Evolutionary conservation across 331 rosid species (phyloP), one percentile per base, ranked within the genome.

Genomic region (Quercus phellos): DNA sequence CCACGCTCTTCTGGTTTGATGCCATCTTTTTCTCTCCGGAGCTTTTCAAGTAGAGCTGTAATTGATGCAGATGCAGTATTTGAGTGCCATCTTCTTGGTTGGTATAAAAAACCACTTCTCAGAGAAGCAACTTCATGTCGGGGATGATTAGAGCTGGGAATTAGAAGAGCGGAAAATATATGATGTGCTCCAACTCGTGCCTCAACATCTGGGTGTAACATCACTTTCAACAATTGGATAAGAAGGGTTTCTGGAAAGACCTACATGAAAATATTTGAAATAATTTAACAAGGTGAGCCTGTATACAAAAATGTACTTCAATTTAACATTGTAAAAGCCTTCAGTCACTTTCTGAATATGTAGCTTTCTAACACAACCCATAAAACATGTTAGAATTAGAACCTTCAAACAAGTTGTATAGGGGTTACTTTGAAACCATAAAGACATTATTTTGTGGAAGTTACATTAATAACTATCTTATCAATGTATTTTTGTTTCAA

Each of bases 131-230:
- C 84, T 76, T 86, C 97, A 32, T 81, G 88, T 12, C 38, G 76
- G 19, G 88, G 85, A 38, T 80, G 84, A 84, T 74, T 84, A 80
- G 89, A 91, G 82, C 84, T 84, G 30, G 98, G 97, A 78, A 88
- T 76, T 73, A 91, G 90, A 84, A 95, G 94, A 70, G 86, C 79
- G 61, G 94, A 95, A 82, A 95, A 93, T 84, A 93, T 86, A 64
- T 88, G 98, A 84, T 95, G 99, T 63, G 97, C 98, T 78, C 97
- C 99, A 53, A 93, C 78, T 76, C 98, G 93, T 50, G 91, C 91
- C 72, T 95, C 98, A 22, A 76, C 77, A 80, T 95, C 96, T 5
- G 90, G 84, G 84, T 95, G 97, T 87, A 90, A 81, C 99, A 93
- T 95, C 75, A 85, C 97, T 87, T 89, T 91, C 78, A 90, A 81